Base-by-base conservation (phyloP, 345 rosid genomes). In the Capsella bursapastoris region DNA sequence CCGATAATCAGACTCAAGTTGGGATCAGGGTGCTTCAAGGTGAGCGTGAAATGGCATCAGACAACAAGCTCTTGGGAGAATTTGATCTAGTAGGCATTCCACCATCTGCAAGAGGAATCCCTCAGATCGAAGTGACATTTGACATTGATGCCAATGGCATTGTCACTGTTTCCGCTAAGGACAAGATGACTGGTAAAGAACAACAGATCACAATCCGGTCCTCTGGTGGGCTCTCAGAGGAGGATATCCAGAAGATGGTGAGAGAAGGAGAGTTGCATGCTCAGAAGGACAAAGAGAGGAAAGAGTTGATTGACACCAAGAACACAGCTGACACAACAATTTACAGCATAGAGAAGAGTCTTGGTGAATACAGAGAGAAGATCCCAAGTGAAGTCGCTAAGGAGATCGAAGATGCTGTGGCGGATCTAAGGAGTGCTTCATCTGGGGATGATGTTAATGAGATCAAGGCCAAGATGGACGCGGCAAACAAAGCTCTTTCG, bases 101-200 rank as follows among this genome's bases (percentile, higher is more conserved):
- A 18, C 96, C 98, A 5, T 89, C 96, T 14, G 96, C 90, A 1
- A 81, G 97, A 72, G 97, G 96, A 6, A 64, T 89, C 78, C 98
- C 97, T 13, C 98, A 90, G 81, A 87, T 93, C 9, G 96, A 90
- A 62, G 98, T 93, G 1, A 83, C 93, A 0, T 93, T 93, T n/a
- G 96, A 93, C 74, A 93, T 93, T 3, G 98, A 93, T 72, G 98
- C 97, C 55, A 93, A 89, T 15, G 98, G 97, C 1, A 90, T 93
- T 4, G 93, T 93, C 40, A 90, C 97, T 9, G 98, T 93, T 8
- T 89, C 95, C 1, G 98, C 98, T 35, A 88, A 87, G 82, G 98
- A 93, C 83, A 89, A 93, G 83, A 63, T 90, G 7, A 90, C 98
- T 1, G 79, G 74, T 8, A 90, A 90, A 66, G 96, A 90, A 56